Evolutionary conservation across 1,139 yeast genomes (phyloP), one percentile per base, ranked within the genome.

Genomic region (Lodderomyces parapsilosis): DNA sequence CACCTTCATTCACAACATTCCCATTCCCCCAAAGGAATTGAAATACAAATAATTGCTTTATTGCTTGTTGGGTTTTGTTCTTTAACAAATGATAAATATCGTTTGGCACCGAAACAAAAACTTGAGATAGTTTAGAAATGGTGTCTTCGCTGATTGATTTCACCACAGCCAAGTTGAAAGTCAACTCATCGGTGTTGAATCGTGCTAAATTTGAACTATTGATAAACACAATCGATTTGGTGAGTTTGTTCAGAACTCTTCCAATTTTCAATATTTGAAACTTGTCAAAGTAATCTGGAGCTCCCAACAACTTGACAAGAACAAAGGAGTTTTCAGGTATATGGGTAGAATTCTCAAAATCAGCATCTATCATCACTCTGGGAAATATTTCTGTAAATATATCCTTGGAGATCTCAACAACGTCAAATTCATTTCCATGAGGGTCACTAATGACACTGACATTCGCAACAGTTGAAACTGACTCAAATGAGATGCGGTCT

Each of bases 21-120:
- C 71, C 74, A n/a, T 51, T 57, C 45, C 49, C 57, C 6, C 17
- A 54, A 40, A 59, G 59, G 47, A 53, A 73, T 44, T 52, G 63
- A 28, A 49, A 55, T 39, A 54, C 49, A 49, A 63, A 65, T 39
- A 59, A 62, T 3, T 64, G 52, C 43, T 68, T 63, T 9, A 66
- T 57, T 2, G 60, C 48, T 11, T 54, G 57, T 22, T 52, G 52
- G 0, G 68, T 49, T 38, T 62, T 60, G 20, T 48, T 47, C 34
- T 63, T 57, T 35, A 78, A 55, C 2, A 78, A 53, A 4, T 58
- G 53, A 50, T 74, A 78, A 6, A 78, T 66, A 36, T 67, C 73
- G 6, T 50, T 48, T 0, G 83, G 82, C n/a, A 76, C 71, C 1
- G 71, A 58, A 2, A 78, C 66, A 43, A 65, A 71, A 3, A 71